Evolutionary conservation across 139 green algal genomes (phyloP).

Genomic region (Pleodorina starrii): DNA sequence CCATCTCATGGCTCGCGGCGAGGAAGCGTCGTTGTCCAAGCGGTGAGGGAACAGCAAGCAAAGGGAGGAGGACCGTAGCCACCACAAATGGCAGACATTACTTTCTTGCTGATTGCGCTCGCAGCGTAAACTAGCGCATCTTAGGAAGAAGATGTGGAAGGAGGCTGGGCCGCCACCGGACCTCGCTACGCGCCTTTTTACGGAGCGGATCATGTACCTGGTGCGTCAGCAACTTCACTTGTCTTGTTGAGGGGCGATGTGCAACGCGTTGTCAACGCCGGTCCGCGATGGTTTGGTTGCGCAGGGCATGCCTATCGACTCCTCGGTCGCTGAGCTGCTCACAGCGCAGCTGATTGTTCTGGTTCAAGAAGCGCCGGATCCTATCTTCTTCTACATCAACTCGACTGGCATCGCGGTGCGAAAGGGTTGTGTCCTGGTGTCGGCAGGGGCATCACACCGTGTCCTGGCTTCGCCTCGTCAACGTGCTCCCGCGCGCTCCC

Average conservation of each 20-base stretch:
- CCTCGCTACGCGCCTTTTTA: slow-evolving; percentile 98
- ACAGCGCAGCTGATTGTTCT: slow-evolving; percentile 75
- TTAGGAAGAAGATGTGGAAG: slow-evolving; percentile 73
- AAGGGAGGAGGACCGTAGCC: background rate
- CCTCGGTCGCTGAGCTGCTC: slow-evolving; percentile 70
- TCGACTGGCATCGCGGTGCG: slow-evolving; percentile 92
- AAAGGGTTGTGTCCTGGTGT: background rate
- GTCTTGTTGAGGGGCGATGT: no score
- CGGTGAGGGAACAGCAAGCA: slow-evolving; percentile 17
- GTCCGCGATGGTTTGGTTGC: no score
- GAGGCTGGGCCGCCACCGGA: slow-evolving; percentile 90
- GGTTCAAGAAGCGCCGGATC: slow-evolving; percentile 79
- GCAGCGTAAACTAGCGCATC: slow-evolving; percentile 67
- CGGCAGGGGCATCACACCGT: background rate
- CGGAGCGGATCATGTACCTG: slow-evolving; percentile 98
- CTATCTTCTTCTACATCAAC: slow-evolving; percentile 99
- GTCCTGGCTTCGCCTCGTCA: background rate
- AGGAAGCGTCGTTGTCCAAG: slow-evolving; percentile 41
- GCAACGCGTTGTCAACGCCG: no score
- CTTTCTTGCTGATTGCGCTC: background rate
- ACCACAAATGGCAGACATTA: background rate
- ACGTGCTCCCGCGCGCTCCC: background rate
- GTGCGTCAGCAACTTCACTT: slow-evolving; percentile 74
- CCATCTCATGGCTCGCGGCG: slow-evolving; percentile 19
- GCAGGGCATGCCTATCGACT: slow-evolving; percentile 77